phyloP scores from a whole-genome alignment of 768 basidiomycete genomes.

The Podaxis pistillaris region DNA sequence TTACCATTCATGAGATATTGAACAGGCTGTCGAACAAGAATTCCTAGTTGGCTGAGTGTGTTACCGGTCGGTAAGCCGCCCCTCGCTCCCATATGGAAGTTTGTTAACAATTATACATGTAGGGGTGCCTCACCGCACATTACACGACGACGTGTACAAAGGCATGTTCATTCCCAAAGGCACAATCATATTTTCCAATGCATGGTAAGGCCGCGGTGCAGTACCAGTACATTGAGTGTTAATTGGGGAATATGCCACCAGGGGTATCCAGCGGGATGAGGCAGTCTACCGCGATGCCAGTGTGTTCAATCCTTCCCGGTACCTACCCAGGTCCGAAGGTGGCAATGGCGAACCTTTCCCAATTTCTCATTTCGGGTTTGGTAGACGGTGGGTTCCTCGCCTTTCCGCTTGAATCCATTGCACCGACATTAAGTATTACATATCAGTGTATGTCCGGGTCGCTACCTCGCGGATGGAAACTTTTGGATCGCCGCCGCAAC shows the following conservation, averaged over 20 bases:
- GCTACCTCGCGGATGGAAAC: not conserved
- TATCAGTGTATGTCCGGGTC: not conserved
- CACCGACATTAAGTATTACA: not conserved
- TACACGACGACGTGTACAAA: constrained; percentile 37
- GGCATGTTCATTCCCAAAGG: constrained; percentile 58
- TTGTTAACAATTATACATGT: not conserved
- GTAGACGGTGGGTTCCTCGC: not conserved
- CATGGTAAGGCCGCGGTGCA: constrained; percentile 38
- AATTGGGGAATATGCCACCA: constrained; percentile 17
- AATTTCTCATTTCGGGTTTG: not conserved
- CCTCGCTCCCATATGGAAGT: not conserved
- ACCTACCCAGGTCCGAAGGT: constrained; percentile 24
- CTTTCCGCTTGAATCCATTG: not conserved
- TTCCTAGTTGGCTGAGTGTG: not conserved
- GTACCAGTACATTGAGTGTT: too few relatives aligned
- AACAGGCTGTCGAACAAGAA: constrained; percentile 30
- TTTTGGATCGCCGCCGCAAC: not conserved
- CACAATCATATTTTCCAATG: constrained; percentile 58
- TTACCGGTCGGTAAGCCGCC: not conserved
- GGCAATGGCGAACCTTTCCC: constrained; percentile 2
- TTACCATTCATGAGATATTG: constrained; percentile 38
- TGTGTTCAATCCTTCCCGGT: constrained; percentile 54
- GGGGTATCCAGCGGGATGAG: constrained; percentile 49
- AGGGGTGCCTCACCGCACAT: constrained; percentile 65
- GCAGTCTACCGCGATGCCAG: constrained; percentile 46